phyloP scores from a whole-genome alignment of 176 grass and related monocot species.

The Hyparrhenia diplandra region DNA sequence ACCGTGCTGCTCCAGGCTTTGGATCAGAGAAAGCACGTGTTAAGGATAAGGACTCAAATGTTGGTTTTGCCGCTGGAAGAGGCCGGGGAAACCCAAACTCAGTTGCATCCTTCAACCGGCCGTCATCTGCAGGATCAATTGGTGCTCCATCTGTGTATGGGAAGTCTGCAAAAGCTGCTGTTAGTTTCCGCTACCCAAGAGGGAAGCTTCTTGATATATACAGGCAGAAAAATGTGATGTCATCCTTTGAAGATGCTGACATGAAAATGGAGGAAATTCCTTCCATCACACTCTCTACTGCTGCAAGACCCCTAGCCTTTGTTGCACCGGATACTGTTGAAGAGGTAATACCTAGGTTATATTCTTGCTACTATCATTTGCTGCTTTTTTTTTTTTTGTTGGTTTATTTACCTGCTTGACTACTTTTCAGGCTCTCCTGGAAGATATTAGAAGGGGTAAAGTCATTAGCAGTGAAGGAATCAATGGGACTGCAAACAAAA shows the following conservation, averaged over 20 bases:
- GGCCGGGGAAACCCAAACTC: slow-evolving; percentile 63
- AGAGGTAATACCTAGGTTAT: slow-evolving; percentile 50
- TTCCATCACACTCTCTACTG: slow-evolving; percentile 58
- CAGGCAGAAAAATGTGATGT: slow-evolving; percentile 50
- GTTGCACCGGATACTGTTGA: slow-evolving; percentile 62
- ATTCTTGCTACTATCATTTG: background rate
- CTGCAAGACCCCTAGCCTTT: slow-evolving; percentile 73
- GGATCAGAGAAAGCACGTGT: slow-evolving; percentile 70
- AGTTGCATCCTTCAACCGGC: slow-evolving; percentile 31
- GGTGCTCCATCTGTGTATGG: slow-evolving; percentile 53
- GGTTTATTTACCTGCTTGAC: slow-evolving; percentile 13
- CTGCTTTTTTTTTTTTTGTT: background rate
- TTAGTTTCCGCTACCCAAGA: slow-evolving; percentile 76
- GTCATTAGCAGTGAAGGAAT: slow-evolving; percentile 48
- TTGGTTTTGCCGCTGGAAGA: slow-evolving; percentile 88
- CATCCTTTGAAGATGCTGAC: slow-evolving; percentile 37
- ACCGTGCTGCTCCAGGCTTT: slow-evolving; percentile 90
- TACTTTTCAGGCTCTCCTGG: slow-evolving; percentile 53
- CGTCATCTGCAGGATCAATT: slow-evolving; percentile 55
- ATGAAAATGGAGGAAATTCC: slow-evolving; percentile 61
- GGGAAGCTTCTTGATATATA: slow-evolving; percentile 97
- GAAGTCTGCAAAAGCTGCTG: slow-evolving; percentile 23
- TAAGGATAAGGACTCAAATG: slow-evolving; percentile 54
- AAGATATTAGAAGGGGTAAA: slow-evolving; percentile 87
- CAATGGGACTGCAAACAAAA: slow-evolving; percentile 30